Evolutionary conservation across 2,329 filamentous ascomycete species (phyloP).

Genomic region (Fusarium globosum): DNA sequence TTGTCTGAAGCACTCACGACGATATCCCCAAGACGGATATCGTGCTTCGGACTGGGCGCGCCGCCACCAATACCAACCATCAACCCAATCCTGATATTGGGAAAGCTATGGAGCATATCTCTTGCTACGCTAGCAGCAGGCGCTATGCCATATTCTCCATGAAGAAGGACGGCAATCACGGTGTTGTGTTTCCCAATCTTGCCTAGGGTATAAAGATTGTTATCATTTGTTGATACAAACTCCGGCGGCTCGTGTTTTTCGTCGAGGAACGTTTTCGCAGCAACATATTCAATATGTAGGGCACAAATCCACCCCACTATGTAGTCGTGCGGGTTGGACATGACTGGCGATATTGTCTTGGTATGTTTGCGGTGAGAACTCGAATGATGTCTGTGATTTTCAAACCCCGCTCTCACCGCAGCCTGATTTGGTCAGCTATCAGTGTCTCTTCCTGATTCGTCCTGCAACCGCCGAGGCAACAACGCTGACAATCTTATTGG

Average conservation of each 20-base stretch:
- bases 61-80: conserved; percentile 43
- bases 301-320: conserved; percentile 59
- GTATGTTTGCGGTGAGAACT: background rate
- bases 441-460: background rate
- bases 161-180: conserved; percentile 27
- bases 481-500: background rate
- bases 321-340: conserved; percentile 40
- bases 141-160: conserved; percentile 22
- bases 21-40: conserved; percentile 47
- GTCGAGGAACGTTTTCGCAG: conserved; percentile 54
- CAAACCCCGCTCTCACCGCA: background rate
- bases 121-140: conserved; percentile 40
- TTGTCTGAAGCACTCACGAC: conserved; percentile 15
- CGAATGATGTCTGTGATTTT: background rate
- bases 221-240: conserved; percentile 39
- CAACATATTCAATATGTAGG: conserved; percentile 51
- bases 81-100: conserved; percentile 42
- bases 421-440: background rate
- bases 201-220: conserved; percentile 26
- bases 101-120: conserved; percentile 49
- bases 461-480: too few species aligned
- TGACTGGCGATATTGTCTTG: background rate
- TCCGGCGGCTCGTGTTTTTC: conserved; percentile 34
- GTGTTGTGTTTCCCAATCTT: conserved; percentile 31
- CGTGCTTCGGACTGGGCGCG: conserved; percentile 45